These are phyloP conservation scores for Vanrija sp. DNA, from an alignment of 1,284 basidiomycete genomes.

Conservation along the genomic window DNA sequence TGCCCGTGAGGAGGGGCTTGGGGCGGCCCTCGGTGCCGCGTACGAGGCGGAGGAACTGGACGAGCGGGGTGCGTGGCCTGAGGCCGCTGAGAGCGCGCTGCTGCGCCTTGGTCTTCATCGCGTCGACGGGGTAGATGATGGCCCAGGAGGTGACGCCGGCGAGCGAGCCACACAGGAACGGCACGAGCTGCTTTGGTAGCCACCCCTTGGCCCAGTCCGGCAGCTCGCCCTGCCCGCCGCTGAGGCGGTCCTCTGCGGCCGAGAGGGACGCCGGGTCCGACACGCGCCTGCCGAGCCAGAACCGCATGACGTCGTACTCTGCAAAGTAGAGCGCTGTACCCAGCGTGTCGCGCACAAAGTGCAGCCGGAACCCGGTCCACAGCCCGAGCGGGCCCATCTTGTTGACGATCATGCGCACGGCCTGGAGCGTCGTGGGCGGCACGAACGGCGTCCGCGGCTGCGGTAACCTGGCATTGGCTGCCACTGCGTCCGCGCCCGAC, in stretches of 20 bases:
- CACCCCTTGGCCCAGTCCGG: constrained; percentile 44
- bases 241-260: background rate
- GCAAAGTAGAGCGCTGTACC: constrained; percentile 49
- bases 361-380: constrained; percentile 44
- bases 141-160: constrained; percentile 50
- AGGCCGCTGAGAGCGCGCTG: constrained; percentile 44
- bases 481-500: background rate
- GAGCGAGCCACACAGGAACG: constrained; percentile 46
- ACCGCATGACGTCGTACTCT: constrained; percentile 49
- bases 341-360: constrained; percentile 46
- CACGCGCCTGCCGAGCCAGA: constrained; percentile 27
- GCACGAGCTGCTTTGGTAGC: constrained; percentile 39
- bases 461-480: background rate
- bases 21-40: constrained; percentile 43
- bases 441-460: constrained; percentile 12
- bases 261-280: constrained; percentile 9
- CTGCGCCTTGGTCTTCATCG: constrained; percentile 49
- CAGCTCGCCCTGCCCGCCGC: constrained; percentile 32
- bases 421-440: constrained; percentile 43
- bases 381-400: constrained; percentile 32
- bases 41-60: constrained; percentile 43
- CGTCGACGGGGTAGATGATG: constrained; percentile 49
- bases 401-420: constrained; percentile 36
- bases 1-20: constrained; percentile 42
- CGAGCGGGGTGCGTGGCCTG: constrained; percentile 34